Percentiles rank a stretch among this genome's conserved stretches.
Conservation (phyloP, 306 rosid species). For the Fragaria ananassa region DNA sequence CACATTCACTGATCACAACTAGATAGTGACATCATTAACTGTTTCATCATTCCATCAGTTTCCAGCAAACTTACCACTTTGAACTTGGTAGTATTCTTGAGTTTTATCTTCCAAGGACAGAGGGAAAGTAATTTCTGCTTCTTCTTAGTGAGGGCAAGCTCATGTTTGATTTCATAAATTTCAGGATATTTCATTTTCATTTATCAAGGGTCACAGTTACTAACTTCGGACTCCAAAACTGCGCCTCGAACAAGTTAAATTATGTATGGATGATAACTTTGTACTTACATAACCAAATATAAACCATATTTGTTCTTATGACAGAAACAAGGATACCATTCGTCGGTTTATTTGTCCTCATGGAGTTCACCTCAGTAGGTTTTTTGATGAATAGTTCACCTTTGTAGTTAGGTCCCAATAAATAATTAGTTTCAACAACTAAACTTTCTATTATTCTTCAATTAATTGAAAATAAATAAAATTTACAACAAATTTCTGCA, state of each 20-base stretch:
- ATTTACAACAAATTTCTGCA: not conserved
- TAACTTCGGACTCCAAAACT: not conserved
- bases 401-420: not conserved
- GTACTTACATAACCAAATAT: not conserved
- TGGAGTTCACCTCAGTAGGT: not conserved
- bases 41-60: not conserved
- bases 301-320: not conserved
- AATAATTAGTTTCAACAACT: not conserved
- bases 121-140: too few relatives aligned
- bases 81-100: too few relatives aligned
- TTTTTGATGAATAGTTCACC: not conserved
- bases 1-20: not conserved
- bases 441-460: not conserved
- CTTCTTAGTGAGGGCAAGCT: too few relatives aligned
- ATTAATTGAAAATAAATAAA: not conserved
- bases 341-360: constrained; percentile 3
- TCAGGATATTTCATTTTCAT: too few relatives aligned
- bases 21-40: not conserved
- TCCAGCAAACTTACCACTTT: not conserved
- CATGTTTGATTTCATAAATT: too few relatives aligned
- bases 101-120: too few relatives aligned
- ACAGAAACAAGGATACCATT: not conserved
- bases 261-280: not conserved
- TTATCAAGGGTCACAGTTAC: too few relatives aligned
- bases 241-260: not conserved